Evolutionary conservation across 768 basidiomycete genomes (phyloP).

Genomic region (Coprinellus aureogranulatus): DNA sequence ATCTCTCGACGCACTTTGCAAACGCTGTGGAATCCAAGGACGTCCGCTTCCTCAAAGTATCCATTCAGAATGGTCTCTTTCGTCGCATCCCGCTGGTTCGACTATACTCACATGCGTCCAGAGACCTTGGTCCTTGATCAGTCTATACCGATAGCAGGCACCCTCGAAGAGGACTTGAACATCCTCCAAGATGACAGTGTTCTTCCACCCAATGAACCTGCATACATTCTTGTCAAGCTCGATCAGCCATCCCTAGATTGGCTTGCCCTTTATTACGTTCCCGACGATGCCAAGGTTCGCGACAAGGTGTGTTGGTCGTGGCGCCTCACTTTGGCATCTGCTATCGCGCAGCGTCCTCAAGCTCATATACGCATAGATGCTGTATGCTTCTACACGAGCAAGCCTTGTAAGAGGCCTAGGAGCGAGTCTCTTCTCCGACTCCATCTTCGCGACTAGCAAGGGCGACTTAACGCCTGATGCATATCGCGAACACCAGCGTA

Average conservation of each 20-base stretch:
- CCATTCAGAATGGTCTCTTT: slow-evolving; percentile 67
- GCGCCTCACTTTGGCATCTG: neutral
- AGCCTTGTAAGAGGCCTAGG: slow-evolving; percentile 73
- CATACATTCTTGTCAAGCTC: slow-evolving; percentile 71
- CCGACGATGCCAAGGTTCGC: slow-evolving; percentile 75
- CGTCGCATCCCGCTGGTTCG: slow-evolving; percentile 13
- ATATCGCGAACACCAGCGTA: slow-evolving; percentile 70
- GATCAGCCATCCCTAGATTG: slow-evolving; percentile 64
- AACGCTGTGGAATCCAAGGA: slow-evolving; percentile 47
- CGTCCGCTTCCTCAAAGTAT: slow-evolving; percentile 74
- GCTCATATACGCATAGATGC: slow-evolving; percentile 69
- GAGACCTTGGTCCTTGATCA: slow-evolving; percentile 67
- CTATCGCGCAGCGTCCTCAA: too few species aligned
- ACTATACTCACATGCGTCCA: slow-evolving; percentile 28
- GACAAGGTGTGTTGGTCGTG: slow-evolving; percentile 58
- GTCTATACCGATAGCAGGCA: slow-evolving; percentile 45
- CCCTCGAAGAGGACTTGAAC: slow-evolving; percentile 61
- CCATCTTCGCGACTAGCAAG: slow-evolving; percentile 76
- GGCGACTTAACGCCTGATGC: slow-evolving; percentile 63
- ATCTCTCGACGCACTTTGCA: slow-evolving; percentile 59
- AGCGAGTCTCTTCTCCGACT: slow-evolving; percentile 66
- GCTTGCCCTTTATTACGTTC: slow-evolving; percentile 78
- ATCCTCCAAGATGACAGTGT: slow-evolving; percentile 49
- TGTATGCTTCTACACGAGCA: slow-evolving; percentile 78
- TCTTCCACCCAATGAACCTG: slow-evolving; percentile 59